Conservation (phyloP, 257 asterid genomes). For the Osmanthus fragrans region DNA sequence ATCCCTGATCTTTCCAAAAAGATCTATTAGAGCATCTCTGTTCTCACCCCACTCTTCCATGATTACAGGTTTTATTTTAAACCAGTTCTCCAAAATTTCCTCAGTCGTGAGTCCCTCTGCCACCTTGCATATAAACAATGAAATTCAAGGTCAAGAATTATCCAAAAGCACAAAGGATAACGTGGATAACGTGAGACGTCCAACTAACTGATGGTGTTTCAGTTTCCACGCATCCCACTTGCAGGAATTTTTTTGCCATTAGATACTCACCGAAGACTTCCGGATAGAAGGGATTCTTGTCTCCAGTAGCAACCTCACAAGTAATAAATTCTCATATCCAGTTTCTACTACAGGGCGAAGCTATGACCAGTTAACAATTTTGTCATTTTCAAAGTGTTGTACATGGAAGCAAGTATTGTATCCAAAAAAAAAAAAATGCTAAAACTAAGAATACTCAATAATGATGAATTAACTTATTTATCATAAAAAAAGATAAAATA, state of each 20-base stretch:
- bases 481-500: neutral
- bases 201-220: neutral
- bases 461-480: neutral
- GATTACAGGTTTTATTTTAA: constrained; percentile 68
- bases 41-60: constrained; percentile 85
- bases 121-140: constrained; percentile 52
- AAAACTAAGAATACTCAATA: neutral
- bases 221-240: constrained; percentile 1
- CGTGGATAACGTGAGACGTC: neutral
- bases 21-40: constrained; percentile 67
- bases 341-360: constrained; percentile 97
- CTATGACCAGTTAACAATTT: constrained; percentile 45
- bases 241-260: neutral
- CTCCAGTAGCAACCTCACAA: constrained; percentile 88
- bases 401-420: neutral
- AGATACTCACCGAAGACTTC: constrained; percentile 77
- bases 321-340: constrained; percentile 86
- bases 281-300: constrained; percentile 65
- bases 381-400: constrained; percentile 13
- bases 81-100: constrained; percentile 77
- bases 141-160: constrained; percentile 17
- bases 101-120: constrained; percentile 77
- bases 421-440: neutral
- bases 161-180: constrained; percentile 15
- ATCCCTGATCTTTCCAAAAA: constrained; percentile 87